phyloP scores from a whole-genome alignment of 805 yeast species.

The Wickerhamiella musiphila region DNA sequence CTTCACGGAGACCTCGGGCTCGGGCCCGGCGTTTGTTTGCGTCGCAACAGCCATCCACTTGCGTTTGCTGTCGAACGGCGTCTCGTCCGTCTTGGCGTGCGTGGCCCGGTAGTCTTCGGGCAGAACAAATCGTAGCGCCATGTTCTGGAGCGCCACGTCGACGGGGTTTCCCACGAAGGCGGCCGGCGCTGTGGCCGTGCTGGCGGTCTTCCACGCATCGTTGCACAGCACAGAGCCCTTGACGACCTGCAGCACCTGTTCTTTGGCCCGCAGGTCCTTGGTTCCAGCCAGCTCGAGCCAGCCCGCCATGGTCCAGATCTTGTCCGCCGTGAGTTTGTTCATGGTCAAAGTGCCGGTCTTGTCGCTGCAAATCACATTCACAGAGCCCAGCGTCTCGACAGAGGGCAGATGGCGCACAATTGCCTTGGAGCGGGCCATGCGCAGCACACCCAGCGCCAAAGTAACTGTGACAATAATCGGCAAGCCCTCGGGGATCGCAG shows the following conservation, averaged over 20 bases:
- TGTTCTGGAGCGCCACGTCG: constrained; percentile 77
- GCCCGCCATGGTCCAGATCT: constrained; percentile 6
- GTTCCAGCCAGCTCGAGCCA: constrained; percentile 11
- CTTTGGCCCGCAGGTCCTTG: constrained; percentile 6
- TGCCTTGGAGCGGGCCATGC: constrained; percentile 92
- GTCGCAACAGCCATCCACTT: constrained; percentile 80
- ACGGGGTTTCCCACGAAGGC: constrained; percentile 83
- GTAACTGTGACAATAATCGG: constrained; percentile 98
- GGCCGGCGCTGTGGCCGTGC: constrained; percentile 54
- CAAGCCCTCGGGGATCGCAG: constrained; percentile 97
- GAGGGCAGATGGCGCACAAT: constrained; percentile 87
- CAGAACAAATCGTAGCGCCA: constrained; percentile 41
- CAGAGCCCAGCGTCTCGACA: constrained; percentile 51
- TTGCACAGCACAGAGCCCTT: constrained; percentile 22
- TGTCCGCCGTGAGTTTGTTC: constrained; percentile 26
- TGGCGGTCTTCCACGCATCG: constrained; percentile 22
- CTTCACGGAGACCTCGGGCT: constrained; percentile 42
- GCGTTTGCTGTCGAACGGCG: constrained; percentile 69
- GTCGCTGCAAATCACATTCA: constrained; percentile 37
- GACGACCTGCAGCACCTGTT: constrained; percentile 12
- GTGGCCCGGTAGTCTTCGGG: constrained; percentile 54
- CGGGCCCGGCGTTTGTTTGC: constrained; percentile 40
- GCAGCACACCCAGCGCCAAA: constrained; percentile 81
- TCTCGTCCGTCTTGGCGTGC: constrained; percentile 44
- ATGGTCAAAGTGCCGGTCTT: constrained; percentile 34